Evolutionary conservation across 1,139 yeast species (phyloP), one percentile per base, ranked within the genome.

Genomic region (Suhomyces panamericanus): DNA sequence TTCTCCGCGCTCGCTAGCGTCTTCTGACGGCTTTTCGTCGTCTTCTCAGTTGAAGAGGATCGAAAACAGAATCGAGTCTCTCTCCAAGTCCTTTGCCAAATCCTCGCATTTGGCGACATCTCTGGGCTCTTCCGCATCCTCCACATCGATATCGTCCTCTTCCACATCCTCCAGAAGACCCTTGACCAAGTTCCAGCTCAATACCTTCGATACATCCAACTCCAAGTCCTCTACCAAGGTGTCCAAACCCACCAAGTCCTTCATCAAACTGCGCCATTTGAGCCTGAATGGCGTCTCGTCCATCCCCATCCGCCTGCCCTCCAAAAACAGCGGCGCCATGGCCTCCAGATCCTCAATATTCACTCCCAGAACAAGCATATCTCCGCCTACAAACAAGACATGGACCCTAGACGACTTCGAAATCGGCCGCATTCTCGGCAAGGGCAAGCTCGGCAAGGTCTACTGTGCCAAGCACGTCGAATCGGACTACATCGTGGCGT

Each of bases 371-470:
- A 32, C 30, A 17, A 28, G 38, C 20, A 12, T 37, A 12, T 4
- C 35, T 17, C 7, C 48, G 17, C 34, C 42, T 17, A 29, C 37
- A 27, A 34, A 44, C 37, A 34, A 32, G 33, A 42, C 34, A 32
- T 41, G 41, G 45, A 51, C 68, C 2, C 61, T 83, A 24, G 67
- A 75, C 27, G 95, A 88, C 59, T 93, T 89, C 67, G 96, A 90
- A 55, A 77, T 93, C 37, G 99, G 99, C 11, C 78, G 85, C 44
- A 83, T 87, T 47, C 74, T 93, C 32, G 99, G 99, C 0, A 89
- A 88, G 60, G 99, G 99, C 3, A 90, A 90, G 63, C 81, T 91
- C 56, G 99, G 99, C 3, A 83, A 81, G 54, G 99, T 93, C 0
- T 91, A 90, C 64, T 87, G 96, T 58, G 98, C 87, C 12, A 76